A percentile compares a stretch with the other conserved stretches of the same genome.
Conservation (phyloP, 2,329 filamentous ascomycete species). For the Exophiala calicioides region DNA sequence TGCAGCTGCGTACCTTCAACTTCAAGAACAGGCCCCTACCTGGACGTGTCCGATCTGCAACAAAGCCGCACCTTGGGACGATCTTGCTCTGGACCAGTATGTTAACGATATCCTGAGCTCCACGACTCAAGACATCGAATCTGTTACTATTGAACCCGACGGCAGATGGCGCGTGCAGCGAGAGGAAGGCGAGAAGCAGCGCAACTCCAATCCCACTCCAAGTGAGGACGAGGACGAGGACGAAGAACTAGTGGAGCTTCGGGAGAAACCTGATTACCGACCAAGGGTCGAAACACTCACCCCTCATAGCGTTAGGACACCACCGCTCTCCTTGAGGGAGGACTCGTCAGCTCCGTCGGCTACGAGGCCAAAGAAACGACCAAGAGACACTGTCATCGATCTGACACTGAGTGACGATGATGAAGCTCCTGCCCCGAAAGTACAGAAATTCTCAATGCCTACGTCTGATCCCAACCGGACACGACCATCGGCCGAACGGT, state of each 20-base stretch:
- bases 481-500: slow-evolving; percentile 18
- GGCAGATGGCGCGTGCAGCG: slow-evolving; percentile 65
- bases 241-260: slow-evolving; percentile 55
- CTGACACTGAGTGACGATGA: slow-evolving; percentile 56
- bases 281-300: slow-evolving; percentile 36
- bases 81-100: slow-evolving; percentile 85
- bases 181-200: slow-evolving; percentile 33
- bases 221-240: slow-evolving; percentile 44
- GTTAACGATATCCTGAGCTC: slow-evolving; percentile 81
- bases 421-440: slow-evolving; percentile 43
- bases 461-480: slow-evolving; percentile 2
- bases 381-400: slow-evolving; percentile 54
- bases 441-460: slow-evolving; percentile 2
- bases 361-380: slow-evolving; percentile 44
- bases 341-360: slow-evolving; percentile 29
- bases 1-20: slow-evolving; percentile 82
- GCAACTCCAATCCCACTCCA: slow-evolving; percentile 42
- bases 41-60: slow-evolving; percentile 97
- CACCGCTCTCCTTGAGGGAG: slow-evolving; percentile 34
- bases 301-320: slow-evolving; percentile 39
- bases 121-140: slow-evolving; percentile 71
- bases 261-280: slow-evolving; percentile 34
- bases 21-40: slow-evolving; percentile 94
- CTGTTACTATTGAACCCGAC: slow-evolving; percentile 86
- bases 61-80: slow-evolving; percentile 76